These are phyloP conservation scores for Solanum lycopersicoides DNA, from an alignment of 257 asterid species.

Conservation along the genomic window DNA sequence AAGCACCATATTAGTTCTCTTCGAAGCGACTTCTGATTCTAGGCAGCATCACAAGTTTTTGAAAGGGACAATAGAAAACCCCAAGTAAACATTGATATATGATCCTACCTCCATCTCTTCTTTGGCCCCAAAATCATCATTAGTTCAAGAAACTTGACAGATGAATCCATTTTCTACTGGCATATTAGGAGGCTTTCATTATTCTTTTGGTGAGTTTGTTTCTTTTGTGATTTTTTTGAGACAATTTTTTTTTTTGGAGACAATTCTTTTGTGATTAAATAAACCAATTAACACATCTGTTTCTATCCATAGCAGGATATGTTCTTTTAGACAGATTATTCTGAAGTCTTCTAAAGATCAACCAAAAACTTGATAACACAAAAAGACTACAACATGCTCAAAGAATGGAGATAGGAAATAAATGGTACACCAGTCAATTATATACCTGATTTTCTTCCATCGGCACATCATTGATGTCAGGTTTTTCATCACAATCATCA, in stretches of 20 bases:
- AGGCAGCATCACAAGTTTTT: not conserved
- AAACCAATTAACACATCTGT: not conserved
- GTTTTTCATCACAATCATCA: conserved; percentile 54
- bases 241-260: no score
- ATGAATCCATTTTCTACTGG: not conserved
- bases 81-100: not conserved
- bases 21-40: not conserved
- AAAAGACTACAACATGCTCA: not conserved
- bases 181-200: not conserved
- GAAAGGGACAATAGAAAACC: not conserved
- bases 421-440: not conserved
- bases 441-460: conserved; percentile 60
- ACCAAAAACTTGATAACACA: not conserved
- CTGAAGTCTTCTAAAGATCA: not conserved
- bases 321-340: not conserved
- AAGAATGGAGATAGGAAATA: not conserved
- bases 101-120: not conserved
- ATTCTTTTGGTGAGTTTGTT: not conserved
- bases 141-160: not conserved
- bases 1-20: not conserved
- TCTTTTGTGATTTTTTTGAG: not conserved
- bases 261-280: not conserved
- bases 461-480: conserved; percentile 80
- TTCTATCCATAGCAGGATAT: not conserved
- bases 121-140: not conserved